phyloP scores from a whole-genome alignment of 1,139 yeast genomes.

The Pichia kudriavzevii region DNA sequence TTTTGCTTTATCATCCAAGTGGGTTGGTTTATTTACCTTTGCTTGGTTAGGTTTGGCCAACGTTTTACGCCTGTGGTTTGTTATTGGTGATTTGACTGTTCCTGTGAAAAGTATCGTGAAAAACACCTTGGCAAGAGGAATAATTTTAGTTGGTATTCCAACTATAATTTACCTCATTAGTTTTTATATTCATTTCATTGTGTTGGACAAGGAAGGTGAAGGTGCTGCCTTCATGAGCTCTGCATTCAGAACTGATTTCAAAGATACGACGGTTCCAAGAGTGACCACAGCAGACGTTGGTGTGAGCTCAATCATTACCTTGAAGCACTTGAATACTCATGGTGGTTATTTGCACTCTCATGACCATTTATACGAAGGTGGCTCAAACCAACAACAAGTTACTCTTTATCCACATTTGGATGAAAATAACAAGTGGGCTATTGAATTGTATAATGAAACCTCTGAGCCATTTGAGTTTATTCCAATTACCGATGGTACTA shows the following conservation, averaged over 20 bases:
- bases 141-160: conserved; percentile 65
- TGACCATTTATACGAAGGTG: conserved; percentile 73
- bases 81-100: conserved; percentile 78
- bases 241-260: conserved; percentile 74
- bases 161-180: conserved; percentile 55
- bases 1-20: conserved; percentile 79
- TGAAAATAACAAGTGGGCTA: conserved; percentile 75
- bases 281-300: conserved; percentile 79
- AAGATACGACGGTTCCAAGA: conserved; percentile 62
- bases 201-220: conserved; percentile 70
- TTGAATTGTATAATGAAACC: conserved; percentile 59
- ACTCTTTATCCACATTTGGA: conserved; percentile 93
- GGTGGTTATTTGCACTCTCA: conserved; percentile 98
- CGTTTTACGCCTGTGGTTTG: conserved; percentile 74
- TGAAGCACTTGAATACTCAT: conserved; percentile 77
- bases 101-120: conserved; percentile 39
- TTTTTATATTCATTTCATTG: conserved; percentile 72
- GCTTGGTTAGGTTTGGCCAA: conserved; percentile 86
- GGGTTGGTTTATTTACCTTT: conserved; percentile 95
- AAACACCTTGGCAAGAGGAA: conserved; percentile 53
- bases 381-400: conserved; percentile 92
- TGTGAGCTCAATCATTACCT: conserved; percentile 67
- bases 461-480: conserved; percentile 46
- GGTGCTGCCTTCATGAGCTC: conserved; percentile 88
- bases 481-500: conserved; percentile 67